Base-by-base conservation (phyloP, 805 yeast genomes). In the Metschnikowia gelsemii region DNA sequence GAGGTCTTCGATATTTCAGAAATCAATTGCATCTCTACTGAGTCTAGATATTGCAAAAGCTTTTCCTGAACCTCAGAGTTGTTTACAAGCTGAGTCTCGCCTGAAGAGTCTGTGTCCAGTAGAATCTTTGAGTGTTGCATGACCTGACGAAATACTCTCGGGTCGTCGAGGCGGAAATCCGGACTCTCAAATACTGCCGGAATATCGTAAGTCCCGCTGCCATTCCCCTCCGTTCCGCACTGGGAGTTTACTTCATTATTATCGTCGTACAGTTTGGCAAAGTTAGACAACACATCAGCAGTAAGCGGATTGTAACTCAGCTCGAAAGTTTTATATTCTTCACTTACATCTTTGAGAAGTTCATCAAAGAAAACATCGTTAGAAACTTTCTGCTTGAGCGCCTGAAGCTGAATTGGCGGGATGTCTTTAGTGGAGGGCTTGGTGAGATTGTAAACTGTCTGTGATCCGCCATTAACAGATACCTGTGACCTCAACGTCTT, bases 1-100 rank as follows among this genome's bases (percentile, higher is more conserved):
- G 96, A 87, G 0, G 96, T 84, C 49, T 78, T 77, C 3, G 96
- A 84, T 23, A 93, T 88, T 61, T 89, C 96, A 28, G 78, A 73
- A 14, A 90, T 84, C 30, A 91, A 65, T 46, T 84, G 82, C 26
- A 86, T 71, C 62, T 91, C 99, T 1, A 91, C 88, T 0, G 80
- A 73, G 58, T 93, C 98, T 41, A 93, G 69, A 56, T 89, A 88
- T 63, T 81, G 80, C 3, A 93, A 85, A 24, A 91, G 66, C 56
- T 79, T 81, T 32, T 88, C 95, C 55, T 84, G 96, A 13, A 90
- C 61, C 17, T 72, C 65, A 8, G 79, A 70, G 54, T 78, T 76
- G 50, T 79, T 72, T 6, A 76, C 70, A 11, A 78, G 57, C 41
- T 36, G 60, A 16, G 50, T 59, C 5, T 61, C 50, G 11, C 52